Evolutionary conservation across 225 moss, liverwort and hornwort genomes (phyloP).

Genomic region (Straminergon stramineum): DNA sequence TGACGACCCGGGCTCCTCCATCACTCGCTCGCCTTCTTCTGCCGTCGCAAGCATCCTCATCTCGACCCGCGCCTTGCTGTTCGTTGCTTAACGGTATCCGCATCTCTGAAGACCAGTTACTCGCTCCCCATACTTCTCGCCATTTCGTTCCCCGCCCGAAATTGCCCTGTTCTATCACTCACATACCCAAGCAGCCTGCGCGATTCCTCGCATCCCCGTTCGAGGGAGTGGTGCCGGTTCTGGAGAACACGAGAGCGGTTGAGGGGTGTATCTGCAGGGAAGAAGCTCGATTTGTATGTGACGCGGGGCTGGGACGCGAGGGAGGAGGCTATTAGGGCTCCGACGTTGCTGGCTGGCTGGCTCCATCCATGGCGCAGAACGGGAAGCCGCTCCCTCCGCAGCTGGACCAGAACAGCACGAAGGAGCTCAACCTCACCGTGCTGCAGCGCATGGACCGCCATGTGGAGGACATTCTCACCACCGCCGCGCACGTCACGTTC

Average conservation of each 20-base stretch:
- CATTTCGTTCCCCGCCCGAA: too few species aligned
- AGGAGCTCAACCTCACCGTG: constrained; percentile 97
- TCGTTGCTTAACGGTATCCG: neutral
- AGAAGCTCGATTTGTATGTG: neutral
- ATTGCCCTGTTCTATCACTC: neutral
- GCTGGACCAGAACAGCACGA: constrained; percentile 98
- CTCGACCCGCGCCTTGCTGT: neutral
- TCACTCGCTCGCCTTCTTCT: neutral
- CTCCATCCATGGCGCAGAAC: constrained; percentile 53
- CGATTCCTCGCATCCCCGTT: too few species aligned
- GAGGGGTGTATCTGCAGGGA: neutral
- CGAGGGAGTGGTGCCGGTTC: too few species aligned
- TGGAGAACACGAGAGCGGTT: neutral
- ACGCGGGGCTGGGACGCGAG: neutral
- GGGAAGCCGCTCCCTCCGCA: constrained; percentile 87
- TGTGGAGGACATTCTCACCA: constrained; percentile 96
- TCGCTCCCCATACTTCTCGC: neutral
- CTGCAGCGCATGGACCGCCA: constrained; percentile 96
- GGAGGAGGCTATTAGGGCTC: neutral
- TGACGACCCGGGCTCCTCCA: neutral
- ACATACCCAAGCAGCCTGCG: neutral
- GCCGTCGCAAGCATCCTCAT: neutral
- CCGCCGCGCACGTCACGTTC: constrained; percentile 95
- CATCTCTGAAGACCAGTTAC: neutral
- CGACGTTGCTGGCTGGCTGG: neutral